Evolutionary conservation across 2,329 filamentous ascomycete genomes (phyloP).

Genomic region (Cytospora leucostoma): DNA sequence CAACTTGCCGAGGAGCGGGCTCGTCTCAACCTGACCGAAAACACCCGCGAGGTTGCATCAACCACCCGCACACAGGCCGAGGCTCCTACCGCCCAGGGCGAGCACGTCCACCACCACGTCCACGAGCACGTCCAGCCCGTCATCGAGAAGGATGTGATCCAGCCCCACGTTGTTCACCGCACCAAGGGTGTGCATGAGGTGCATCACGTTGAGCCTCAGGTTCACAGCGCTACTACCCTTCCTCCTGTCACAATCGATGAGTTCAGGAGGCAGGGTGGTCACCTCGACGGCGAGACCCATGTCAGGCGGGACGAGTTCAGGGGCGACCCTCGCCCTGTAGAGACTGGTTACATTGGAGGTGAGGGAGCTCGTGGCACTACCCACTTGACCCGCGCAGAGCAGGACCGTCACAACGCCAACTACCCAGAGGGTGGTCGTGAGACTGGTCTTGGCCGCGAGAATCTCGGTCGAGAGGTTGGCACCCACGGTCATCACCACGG

Average conservation of each 20-base stretch:
- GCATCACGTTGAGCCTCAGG: slow-evolving; percentile 66
- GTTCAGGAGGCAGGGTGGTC: slow-evolving; percentile 58
- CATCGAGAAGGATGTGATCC: slow-evolving; percentile 68
- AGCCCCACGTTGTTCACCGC: slow-evolving; percentile 69
- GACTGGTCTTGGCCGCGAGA: neutral
- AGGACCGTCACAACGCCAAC: neutral
- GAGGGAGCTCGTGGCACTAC: slow-evolving; percentile 7
- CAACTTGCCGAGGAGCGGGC: neutral
- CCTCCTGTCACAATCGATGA: slow-evolving; percentile 66
- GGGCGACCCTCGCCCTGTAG: slow-evolving; percentile 56
- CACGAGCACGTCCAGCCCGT: slow-evolving; percentile 72
- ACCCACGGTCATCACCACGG: neutral
- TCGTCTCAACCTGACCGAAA: slow-evolving; percentile 38
- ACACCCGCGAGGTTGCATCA: slow-evolving; percentile 41
- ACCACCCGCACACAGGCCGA: slow-evolving; percentile 34
- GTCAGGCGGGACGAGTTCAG: slow-evolving; percentile 59
- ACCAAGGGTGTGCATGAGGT: slow-evolving; percentile 72
- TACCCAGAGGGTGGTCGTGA: neutral
- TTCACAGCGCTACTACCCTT: slow-evolving; percentile 65
- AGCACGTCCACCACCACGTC: slow-evolving; percentile 65
- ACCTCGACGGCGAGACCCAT: slow-evolving; percentile 54
- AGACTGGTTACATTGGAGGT: neutral
- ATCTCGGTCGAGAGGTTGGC: neutral
- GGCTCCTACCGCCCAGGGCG: slow-evolving; percentile 54
- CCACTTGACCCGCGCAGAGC: neutral